Evolutionary conservation across 164 flowering plant genomes (phyloP).

Genomic region (Nymphaea thermarum): DNA sequence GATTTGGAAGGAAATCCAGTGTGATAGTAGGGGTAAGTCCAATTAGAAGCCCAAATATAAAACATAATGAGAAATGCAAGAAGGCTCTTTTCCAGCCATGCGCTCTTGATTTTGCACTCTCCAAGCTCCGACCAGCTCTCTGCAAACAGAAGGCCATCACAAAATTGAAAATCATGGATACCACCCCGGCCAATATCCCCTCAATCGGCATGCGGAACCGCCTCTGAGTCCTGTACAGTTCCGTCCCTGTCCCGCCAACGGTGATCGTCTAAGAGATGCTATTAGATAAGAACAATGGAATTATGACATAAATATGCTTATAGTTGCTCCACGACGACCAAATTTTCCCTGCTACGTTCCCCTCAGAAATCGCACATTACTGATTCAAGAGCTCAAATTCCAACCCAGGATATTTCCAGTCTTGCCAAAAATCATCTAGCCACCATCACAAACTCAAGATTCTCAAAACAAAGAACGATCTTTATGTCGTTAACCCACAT

Average conservation of each 20-base stretch:
- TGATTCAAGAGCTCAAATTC: no score
- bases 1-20: conserved; percentile 24
- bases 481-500: no score
- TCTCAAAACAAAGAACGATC: no score
- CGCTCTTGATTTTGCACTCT: conserved; percentile 48
- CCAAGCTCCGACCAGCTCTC: conserved; percentile 41
- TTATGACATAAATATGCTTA: no score
- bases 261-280: conserved; percentile 81
- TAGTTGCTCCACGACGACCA: no score
- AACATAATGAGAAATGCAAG: conserved; percentile 50
- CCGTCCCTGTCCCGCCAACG: conserved; percentile 68
- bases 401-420: no score
- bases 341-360: no score
- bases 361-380: no score
- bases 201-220: conserved; percentile 43
- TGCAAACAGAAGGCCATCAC: conserved; percentile 32
- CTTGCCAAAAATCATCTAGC: no score
- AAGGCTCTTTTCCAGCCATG: conserved; percentile 52
- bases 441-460: no score
- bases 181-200: conserved; percentile 17
- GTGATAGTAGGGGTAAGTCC: conserved; percentile 57
- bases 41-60: conserved; percentile 47
- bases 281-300: conserved; percentile 10
- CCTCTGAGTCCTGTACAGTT: conserved; percentile 36
- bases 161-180: conserved; percentile 25